These are phyloP conservation scores for Eurotiales sp. DNA, from an alignment of 2,329 filamentous ascomycete species.

Conservation along the genomic window DNA sequence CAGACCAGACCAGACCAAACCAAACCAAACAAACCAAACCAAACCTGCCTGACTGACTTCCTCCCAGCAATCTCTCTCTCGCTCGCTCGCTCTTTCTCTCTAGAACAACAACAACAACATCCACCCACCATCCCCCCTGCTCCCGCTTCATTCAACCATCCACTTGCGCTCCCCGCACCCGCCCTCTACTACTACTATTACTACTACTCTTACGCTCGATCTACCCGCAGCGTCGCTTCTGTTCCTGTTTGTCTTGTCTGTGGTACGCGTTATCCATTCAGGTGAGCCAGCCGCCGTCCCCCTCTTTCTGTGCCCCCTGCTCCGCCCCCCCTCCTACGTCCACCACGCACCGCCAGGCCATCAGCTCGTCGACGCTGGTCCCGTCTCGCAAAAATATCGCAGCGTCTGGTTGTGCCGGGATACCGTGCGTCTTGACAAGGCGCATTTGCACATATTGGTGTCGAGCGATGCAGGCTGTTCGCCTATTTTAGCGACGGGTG, in stretches of 20 bases:
- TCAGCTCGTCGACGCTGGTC: conserved; percentile 1
- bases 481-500: conserved; percentile 9
- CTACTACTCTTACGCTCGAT: conserved; percentile 16
- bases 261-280: conserved; percentile 16
- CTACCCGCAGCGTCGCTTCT: conserved; percentile 16
- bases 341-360: conserved; percentile 11
- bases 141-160: conserved; percentile 17
- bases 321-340: conserved; percentile 13
- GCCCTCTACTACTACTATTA: conserved; percentile 19
- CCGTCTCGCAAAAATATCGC: conserved; percentile 8
- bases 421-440: background rate
- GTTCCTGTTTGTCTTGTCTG: conserved; percentile 11
- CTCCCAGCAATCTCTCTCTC: no score
- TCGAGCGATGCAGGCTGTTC: conserved; percentile 5
- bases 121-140: conserved; percentile 3
- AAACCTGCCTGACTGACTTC: conserved; percentile 9
- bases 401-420: background rate
- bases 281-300: conserved; percentile 17
- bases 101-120: background rate
- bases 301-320: conserved; percentile 15
- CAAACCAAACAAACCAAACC: conserved; percentile 13
- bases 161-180: conserved; percentile 19
- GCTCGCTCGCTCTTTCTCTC: conserved; percentile 7
- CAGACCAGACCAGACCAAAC: conserved; percentile 2
- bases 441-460: background rate